Base-by-base conservation (phyloP, 768 basidiomycete species). In the Mycena metata region DNA sequence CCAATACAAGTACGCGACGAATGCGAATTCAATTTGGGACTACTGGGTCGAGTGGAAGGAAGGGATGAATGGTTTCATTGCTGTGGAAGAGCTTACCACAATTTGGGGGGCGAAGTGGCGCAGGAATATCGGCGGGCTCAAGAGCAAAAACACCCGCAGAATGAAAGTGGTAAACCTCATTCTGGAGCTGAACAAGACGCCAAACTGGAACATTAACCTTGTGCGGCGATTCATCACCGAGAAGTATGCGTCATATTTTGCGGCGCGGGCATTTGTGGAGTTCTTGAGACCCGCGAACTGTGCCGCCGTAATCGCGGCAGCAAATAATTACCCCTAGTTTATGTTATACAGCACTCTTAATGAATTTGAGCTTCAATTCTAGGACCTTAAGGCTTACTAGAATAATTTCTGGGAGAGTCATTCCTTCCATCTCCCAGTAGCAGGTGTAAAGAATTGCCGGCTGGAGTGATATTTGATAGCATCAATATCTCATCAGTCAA, bases 41-140 rank as follows among this genome's bases (percentile, higher is more conserved):
- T 39, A 41, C 30, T 60, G 47, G 60, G 23, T 41, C 1, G 60
- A 60, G 35, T 60, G 60, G 60, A 47, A 46, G 15, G 56, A 58
- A 16, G 56, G 56, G 2, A 41, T 58, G 2, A 24, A 58, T 33
- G 56, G 56, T 10, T 45, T 43, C 56, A 42, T 58, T 24, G 12
- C 41, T 12, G 56, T 58, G 3, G 33, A 33, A 10, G 56, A 58
- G 15, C n/a, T 58, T 15, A 58, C 33, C 12, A 45, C 42, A 11
- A 45, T 24, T 11, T 58, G 56, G 56, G 56, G 56, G 15, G 33
- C 56, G 2, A 58, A 58, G 43, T 58, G 56, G 56, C 56, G 56
- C 9, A 39, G 56, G 3, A 30, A 30, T 41, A 42, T 23, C 17
- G 1, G 9, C 1, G 19, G 3, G 4, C 56, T 58, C 41, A 24